Conservation (phyloP, 768 basidiomycete species). For the Fomitopsis serialis region DNA sequence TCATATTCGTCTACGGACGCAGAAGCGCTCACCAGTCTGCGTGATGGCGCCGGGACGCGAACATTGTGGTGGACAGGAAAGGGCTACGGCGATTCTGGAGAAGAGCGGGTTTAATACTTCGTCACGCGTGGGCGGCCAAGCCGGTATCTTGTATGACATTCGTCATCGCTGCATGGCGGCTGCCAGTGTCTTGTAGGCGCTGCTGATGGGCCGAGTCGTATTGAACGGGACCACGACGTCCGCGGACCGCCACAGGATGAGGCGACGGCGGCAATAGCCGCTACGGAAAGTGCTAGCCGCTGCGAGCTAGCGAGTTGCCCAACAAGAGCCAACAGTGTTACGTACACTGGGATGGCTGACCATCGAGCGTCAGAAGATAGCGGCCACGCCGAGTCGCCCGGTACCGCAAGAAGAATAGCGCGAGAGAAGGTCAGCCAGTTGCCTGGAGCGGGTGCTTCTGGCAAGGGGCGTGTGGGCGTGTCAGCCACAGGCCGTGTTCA, state of each 20-base stretch:
- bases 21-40: constrained; percentile 11
- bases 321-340: too few species aligned
- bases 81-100: neutral
- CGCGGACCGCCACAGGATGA: neutral
- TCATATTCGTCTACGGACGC: neutral
- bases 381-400: neutral
- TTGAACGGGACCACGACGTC: neutral
- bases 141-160: neutral
- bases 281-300: neutral
- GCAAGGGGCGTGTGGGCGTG: too few species aligned
- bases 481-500: too few species aligned
- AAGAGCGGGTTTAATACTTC: neutral
- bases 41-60: constrained; percentile 9
- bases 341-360: neutral
- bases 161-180: neutral
- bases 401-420: neutral
- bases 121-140: neutral
- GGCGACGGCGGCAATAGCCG: neutral
- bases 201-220: neutral
- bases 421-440: too few species aligned
- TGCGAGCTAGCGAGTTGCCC: neutral
- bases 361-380: neutral
- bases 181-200: neutral
- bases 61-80: constrained; percentile 4
- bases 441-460: too few species aligned